Evolutionary conservation across 2,329 filamentous ascomycete genomes (phyloP).

Genomic region (Penicillium brevicompactum): DNA sequence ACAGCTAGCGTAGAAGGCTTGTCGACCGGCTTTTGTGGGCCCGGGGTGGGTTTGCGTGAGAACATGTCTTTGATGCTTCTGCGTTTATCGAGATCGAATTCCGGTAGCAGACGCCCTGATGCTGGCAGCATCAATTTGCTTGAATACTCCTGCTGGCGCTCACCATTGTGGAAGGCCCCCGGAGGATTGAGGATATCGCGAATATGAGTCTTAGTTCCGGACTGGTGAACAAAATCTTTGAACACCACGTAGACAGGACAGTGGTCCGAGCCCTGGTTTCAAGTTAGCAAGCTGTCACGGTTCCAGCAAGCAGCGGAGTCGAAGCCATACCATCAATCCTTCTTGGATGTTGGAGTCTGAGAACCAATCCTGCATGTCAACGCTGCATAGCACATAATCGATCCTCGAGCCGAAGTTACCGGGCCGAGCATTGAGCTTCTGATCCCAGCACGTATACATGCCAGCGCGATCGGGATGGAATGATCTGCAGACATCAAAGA

Average conservation of each 20-base stretch:
- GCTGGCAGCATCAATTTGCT: constrained; percentile 67
- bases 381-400: constrained; percentile 86
- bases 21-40: constrained; percentile 14
- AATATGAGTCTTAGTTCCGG: constrained; percentile 56
- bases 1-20: background rate
- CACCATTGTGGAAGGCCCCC: constrained; percentile 69
- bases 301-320: background rate
- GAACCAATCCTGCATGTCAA: constrained; percentile 79
- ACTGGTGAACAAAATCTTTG: constrained; percentile 61
- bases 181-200: constrained; percentile 76
- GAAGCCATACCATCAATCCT: constrained; percentile 66
- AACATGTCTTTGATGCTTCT: constrained; percentile 95
- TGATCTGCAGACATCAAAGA: constrained; percentile 81
- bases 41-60: constrained; percentile 54
- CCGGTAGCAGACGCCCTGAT: constrained; percentile 81
- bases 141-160: constrained; percentile 67
- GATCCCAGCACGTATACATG: constrained; percentile 99
- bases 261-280: constrained; percentile 77
- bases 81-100: constrained; percentile 72
- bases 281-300: constrained; percentile 16
- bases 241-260: constrained; percentile 86
- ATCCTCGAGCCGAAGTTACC: constrained; percentile 92
- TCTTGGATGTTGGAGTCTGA: constrained; percentile 83
- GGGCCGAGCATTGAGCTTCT: constrained; percentile 90
- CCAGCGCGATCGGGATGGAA: constrained; percentile 78